Evolutionary conservation across 2,329 filamentous ascomycete genomes (phyloP), one percentile per base, ranked within the genome.

Genomic region (Cercospora zeae-maydis): DNA sequence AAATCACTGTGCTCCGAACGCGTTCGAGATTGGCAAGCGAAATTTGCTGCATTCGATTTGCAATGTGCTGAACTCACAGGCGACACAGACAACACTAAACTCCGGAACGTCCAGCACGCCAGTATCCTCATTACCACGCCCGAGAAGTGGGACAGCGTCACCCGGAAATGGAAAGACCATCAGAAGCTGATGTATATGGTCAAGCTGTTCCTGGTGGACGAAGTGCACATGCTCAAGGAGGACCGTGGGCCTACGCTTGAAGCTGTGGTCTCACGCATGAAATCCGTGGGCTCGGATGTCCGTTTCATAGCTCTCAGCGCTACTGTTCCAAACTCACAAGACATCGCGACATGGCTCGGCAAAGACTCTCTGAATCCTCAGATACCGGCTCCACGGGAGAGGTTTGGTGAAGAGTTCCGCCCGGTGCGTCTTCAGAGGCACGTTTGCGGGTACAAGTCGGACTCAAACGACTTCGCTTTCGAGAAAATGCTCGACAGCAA

Each of bases 101-200:
- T 92, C 63, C 81, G 81, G 21, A 85, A 83, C 59, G 88, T 93
- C 5, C 87, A 91, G 64, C 85, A 82, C 68, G 91, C 91, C 2
- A 88, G 87, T 52, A 90, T 96, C 66, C 93, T 96, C 67, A 83
- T 96, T 65, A 95, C 92, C 0, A 96, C 91, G 0, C 91, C 92
- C 0, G 91, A 96, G 75, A 96, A 96, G 72, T 96, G 91, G 91
- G 91, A 96, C 73, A 93, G 90, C 63, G 88, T 95, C 74, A 96
- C 92, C 0, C 83, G 91, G 16, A 93, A 91, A 72, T 96, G 92
- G 92, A 86, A 88, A 69, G 91, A 96, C 69, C 89, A 96, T 70
- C 83, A 83, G 58, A 89, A 83, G 66, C 78, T 96, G 16, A 85
- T 96, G 76, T 84, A 88, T 63, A 81, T 93, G 65, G 85, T 96